Conservation (phyloP, 2,329 filamentous ascomycete species). For the Raffaelea arxii region DNA sequence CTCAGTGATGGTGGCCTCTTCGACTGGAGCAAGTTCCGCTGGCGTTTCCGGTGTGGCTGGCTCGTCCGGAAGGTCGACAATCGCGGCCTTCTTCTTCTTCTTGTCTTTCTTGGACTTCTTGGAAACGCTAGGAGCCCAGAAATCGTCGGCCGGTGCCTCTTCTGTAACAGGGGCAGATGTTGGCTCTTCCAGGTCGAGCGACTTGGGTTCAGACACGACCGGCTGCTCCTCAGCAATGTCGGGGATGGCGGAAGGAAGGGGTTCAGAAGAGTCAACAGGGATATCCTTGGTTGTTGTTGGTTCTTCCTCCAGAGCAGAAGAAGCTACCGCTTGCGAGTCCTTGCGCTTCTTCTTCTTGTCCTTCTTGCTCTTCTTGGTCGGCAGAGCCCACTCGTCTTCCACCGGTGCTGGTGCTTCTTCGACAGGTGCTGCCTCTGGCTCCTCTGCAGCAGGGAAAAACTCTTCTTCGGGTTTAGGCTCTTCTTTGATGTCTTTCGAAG, state of each 20-base stretch:
- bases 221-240: not conserved
- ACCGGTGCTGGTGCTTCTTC: not conserved
- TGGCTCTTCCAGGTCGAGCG: not conserved
- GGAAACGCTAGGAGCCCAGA: not conserved
- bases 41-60: no score
- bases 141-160: not conserved
- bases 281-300: not conserved
- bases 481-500: not conserved
- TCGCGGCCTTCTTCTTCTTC: slow-evolving; percentile 5
- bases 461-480: not conserved
- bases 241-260: not conserved
- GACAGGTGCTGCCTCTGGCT: no score
- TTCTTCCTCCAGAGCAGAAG: not conserved
- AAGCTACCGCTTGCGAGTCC: no score
- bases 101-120: slow-evolving; percentile 8
- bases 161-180: not conserved
- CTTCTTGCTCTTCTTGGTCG: not conserved
- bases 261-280: not conserved
- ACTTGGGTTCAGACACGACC: not conserved
- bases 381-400: not conserved
- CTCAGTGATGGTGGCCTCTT: not conserved
- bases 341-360: slow-evolving; percentile 3
- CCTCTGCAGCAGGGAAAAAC: no score
- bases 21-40: no score
- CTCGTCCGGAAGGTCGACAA: not conserved